Base-by-base conservation (phyloP, 164 flowering plant genomes). In the Magnolia sinica region DNA sequence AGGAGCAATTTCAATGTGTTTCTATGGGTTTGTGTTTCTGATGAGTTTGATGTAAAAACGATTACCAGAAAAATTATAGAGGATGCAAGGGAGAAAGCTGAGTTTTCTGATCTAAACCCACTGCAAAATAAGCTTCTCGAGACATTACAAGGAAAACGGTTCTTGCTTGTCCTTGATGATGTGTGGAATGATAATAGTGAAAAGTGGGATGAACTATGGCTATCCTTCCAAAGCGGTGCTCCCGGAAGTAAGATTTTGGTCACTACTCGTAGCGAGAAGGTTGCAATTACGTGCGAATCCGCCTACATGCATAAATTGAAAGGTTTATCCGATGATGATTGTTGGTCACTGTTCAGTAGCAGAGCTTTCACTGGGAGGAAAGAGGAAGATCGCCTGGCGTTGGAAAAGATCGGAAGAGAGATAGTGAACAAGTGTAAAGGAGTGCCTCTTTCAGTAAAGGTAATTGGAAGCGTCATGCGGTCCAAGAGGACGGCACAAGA, bases 241-340 rank as follows among this genome's bases (percentile, higher is more conserved):
- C 55, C 27, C 13, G 75, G 76, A 20, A 72, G 79, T 45, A 77
- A 37, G 22, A 52, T 77, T n/a, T 27, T 77, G 61, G 72, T 77
- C 29, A 77, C 79, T n/a, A 77, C 76, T 72, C 72, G 76, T 59
- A 66, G 11, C 10, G 14, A 27, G 16, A 19, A 52, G 19, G 64
- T 68, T 64, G 27, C 79, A 1, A 16, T 1, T 16, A 52, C 14
- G 2, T 50, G 29, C 31, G 0, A 27, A 27, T n/a, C 72, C 1
- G n/a, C 51, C 9, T 8, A 50, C 29, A 24, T 67, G 8, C 51
- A 77, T 20, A 3, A 13, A 8, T n/a, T 77, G 1, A 20, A 16
- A 8, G 23, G 24, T 49, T 55, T 77, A 11, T 29, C 76, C 10
- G 73, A 27, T 3, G 78, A 50, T 8, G 51, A 68, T 9, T 16